Evolutionary conservation across 768 basidiomycete genomes (phyloP), one percentile per base, ranked within the genome.

Genomic region (Trametes sanguinea): DNA sequence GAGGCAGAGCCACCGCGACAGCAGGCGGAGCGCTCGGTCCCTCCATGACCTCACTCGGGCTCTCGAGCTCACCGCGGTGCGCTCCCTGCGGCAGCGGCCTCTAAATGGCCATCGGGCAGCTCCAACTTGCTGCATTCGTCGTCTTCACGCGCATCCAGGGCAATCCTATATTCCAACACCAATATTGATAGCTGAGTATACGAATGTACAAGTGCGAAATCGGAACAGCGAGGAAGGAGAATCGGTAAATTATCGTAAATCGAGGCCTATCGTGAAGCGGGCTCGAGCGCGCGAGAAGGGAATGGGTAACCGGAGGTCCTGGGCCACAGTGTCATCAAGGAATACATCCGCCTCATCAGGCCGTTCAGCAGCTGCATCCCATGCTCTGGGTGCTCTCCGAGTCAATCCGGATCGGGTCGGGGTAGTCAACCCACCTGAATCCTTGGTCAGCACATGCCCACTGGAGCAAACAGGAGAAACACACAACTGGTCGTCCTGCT

Each of bases 381-480:
- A 93, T 94, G 75, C 81, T 90, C 81, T 95, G 94, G 57, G 89
- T 87, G 73, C 83, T 90, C 78, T 97, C 94, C 59, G 90, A 86
- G 76, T 98, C 94, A 74, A 98, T 91, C 75, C 94, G 89, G 75
- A 99, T 98, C 14, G 96, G 96, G 76, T 99, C 96, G 32, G 96
- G 96, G 76, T 98, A 99, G 80, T 99, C 96, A 69, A 94, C 90
- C 79, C 94, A 95, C 75, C 95, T 98, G 76, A 43, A 51, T 51
- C 60, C 48, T 16, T 45, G 46, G 66, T 68, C 29, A 70, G 40
- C 69, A 27, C 7, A 6, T 4, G 14, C 2, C 11, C 64, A 40
- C 60, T 27, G 27, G n/a, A 71, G 57, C 30, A 17, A 27, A 2
- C 7, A 64, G 29, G 68, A 35, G 37, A 16, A 9, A 76, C 90